phyloP scores from a whole-genome alignment of 177 flowering plant genomes.

The Vitis hybrid region DNA sequence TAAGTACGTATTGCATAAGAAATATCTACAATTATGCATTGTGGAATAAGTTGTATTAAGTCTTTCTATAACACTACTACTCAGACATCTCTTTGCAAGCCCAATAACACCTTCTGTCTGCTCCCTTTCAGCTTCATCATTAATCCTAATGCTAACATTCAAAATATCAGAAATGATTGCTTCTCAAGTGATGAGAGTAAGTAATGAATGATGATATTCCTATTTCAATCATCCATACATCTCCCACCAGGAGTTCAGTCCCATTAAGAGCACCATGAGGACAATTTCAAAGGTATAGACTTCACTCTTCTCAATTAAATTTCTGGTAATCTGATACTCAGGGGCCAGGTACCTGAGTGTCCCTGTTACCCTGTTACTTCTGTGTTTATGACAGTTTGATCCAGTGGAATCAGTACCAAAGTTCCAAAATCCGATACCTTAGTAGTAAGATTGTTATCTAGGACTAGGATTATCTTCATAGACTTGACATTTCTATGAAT shows the following conservation, averaged over 20 bases:
- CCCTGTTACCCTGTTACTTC: not conserved
- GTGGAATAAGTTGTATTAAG: not conserved
- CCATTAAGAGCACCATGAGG: conserved; percentile 5
- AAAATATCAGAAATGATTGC: not conserved
- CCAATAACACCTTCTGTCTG: not conserved
- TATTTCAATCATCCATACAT: too few species aligned
- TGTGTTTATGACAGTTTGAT: not conserved
- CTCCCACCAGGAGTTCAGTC: not conserved
- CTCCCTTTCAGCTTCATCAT: not conserved
- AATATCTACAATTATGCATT: too few species aligned
- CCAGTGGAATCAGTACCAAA: conserved; percentile 9
- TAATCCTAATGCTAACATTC: too few species aligned
- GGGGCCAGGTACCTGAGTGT: conserved; percentile 10
- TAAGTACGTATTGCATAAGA: too few species aligned
- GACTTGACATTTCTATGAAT: conserved; percentile 12
- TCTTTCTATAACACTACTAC: not conserved
- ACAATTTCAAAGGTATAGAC: conserved; percentile 7
- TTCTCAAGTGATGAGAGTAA: too few species aligned
- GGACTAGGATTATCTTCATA: conserved; percentile 1
- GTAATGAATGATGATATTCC: too few species aligned
- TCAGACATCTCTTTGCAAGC: conserved; percentile 9
- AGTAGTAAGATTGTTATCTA: not conserved
- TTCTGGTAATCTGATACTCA: conserved; percentile 3
- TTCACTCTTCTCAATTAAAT: conserved; percentile 5
- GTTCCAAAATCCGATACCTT: conserved; percentile 9